These are phyloP conservation scores for Rhizomucor pusillus DNA, from an alignment of 371 early-diverging fungal genomes.

Conservation along the genomic window DNA sequence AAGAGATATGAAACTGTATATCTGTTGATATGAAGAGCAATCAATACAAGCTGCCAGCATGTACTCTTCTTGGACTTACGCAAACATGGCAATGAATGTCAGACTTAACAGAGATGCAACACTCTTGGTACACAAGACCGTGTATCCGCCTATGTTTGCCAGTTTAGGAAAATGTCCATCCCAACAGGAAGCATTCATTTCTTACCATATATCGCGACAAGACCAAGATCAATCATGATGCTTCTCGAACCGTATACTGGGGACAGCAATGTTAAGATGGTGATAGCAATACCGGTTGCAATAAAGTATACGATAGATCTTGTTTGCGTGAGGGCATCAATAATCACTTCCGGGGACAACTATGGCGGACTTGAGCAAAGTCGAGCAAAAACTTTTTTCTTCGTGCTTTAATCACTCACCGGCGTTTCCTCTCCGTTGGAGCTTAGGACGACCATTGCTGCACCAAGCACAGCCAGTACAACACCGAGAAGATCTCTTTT, in stretches of 20 bases:
- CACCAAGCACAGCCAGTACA: constrained; percentile 66
- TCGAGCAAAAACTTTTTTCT: no score
- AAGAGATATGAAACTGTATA: constrained; percentile 67
- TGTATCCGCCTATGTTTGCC: constrained; percentile 63
- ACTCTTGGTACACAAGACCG: constrained; percentile 75
- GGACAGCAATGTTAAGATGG: constrained; percentile 46
- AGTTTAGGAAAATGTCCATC: no score
- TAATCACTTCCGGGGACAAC: constrained; percentile 63
- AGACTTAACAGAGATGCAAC: constrained; percentile 68
- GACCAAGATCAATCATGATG: constrained; percentile 67
- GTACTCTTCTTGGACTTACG: constrained; percentile 24
- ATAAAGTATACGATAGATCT: constrained; percentile 61
- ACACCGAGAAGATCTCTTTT: constrained; percentile 68
- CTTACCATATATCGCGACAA: constrained; percentile 76
- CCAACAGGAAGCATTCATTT: background rate
- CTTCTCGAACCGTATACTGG: constrained; percentile 54
- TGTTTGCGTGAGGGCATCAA: constrained; percentile 57
- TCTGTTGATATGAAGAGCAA: constrained; percentile 8
- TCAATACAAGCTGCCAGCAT: no score
- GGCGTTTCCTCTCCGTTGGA: constrained; percentile 60
- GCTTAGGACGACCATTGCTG: constrained; percentile 65
- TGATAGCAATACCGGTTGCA: constrained; percentile 39
- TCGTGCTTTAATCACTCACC: constrained; percentile 28
- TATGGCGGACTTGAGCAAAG: constrained; percentile 10
- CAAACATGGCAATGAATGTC: constrained; percentile 63